Evolutionary conservation across 2,329 filamentous ascomycete genomes (phyloP), one percentile per base, ranked within the genome.

Genomic region (Xylariaceae sp.): DNA sequence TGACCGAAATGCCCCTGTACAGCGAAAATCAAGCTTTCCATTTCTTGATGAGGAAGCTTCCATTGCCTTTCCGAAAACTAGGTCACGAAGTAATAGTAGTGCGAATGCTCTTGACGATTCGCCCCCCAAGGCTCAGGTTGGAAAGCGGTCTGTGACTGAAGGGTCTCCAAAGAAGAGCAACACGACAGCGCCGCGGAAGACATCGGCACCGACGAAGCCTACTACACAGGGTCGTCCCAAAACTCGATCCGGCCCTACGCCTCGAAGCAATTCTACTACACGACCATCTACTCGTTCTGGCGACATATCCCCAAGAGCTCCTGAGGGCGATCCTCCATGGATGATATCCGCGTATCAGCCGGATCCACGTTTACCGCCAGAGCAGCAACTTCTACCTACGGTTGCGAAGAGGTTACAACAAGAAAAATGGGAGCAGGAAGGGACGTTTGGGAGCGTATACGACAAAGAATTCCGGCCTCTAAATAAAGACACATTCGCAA

Each of bases 321-420:
- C 93, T 0, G 95, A 98, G 78, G 95, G 95, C 17, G 94, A 98
- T 51, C 92, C 95, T 8, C 95, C 95, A 48, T 99, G 95, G 95
- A 85, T 98, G 75, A 85, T 95, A 41, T 91, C 90, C 19, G 92
- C 96, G 75, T 99, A 97, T 75, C 96, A 96, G 70, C 95, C 95
- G 0, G 95, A 99, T 71, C 95, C 95, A 26, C 88, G 92, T 59
- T 80, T 99, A 29, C 95, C 95, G 5, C 95, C 92, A 0, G 95
- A 99, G 61, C 91, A 99, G 74, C 95, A 99, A 71, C 87, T 99
- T 50, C 85, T 99, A 9, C 95, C 95, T 1, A 98, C 95, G 0
- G 92, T 98, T 61, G 95, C 95, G 11, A 92, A 89, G 68, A 85
- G 91, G 53, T 82, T 98, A 74, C 91, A 95, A 73, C 94, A 97